Conservation (phyloP, 805 yeast genomes). For the Metschnikowia rubicola region DNA sequence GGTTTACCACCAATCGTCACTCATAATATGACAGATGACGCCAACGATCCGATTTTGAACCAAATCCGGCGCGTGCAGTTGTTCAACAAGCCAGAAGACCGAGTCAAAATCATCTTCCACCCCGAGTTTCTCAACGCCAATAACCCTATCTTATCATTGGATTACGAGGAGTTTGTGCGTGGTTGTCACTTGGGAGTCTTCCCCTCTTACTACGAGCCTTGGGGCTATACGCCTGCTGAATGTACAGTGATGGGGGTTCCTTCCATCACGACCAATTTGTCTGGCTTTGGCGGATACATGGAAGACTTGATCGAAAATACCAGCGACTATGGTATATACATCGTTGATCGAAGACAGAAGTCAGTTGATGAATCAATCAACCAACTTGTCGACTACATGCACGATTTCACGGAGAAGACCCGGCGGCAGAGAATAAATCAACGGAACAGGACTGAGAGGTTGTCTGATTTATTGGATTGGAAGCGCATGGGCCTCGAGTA, state of each 20-base stretch:
- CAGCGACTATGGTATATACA: constrained; percentile 93
- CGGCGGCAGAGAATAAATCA: constrained; percentile 97
- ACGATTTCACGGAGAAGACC: constrained; percentile 79
- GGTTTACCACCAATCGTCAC: constrained; percentile 93
- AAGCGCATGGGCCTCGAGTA: constrained; percentile 97
- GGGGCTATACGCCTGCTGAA: constrained; percentile 99
- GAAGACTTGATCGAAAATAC: constrained; percentile 94
- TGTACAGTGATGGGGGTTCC: constrained; percentile 99
- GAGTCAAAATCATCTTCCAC: constrained; percentile 94
- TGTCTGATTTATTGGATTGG: constrained; percentile 94
- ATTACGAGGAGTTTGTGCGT: constrained; percentile 95
- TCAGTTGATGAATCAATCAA: constrained; percentile 90
- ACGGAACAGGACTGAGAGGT: constrained; percentile 93
- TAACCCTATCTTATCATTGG: constrained; percentile 89
- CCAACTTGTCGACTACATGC: constrained; percentile 87
- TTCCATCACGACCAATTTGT: constrained; percentile 89
- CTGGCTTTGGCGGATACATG: constrained; percentile 98
- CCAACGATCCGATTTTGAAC: constrained; percentile 83
- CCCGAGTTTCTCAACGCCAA: constrained; percentile 95
- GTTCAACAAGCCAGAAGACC: constrained; percentile 83
- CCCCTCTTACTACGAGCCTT: constrained; percentile 98
- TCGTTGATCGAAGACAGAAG: constrained; percentile 91
- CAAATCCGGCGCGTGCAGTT: constrained; percentile 89
- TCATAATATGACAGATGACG: constrained; percentile 93
- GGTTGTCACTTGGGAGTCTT: constrained; percentile 98